Conservation (phyloP, 176 grass and related monocot genomes). For the Aegilops bicornis region DNA sequence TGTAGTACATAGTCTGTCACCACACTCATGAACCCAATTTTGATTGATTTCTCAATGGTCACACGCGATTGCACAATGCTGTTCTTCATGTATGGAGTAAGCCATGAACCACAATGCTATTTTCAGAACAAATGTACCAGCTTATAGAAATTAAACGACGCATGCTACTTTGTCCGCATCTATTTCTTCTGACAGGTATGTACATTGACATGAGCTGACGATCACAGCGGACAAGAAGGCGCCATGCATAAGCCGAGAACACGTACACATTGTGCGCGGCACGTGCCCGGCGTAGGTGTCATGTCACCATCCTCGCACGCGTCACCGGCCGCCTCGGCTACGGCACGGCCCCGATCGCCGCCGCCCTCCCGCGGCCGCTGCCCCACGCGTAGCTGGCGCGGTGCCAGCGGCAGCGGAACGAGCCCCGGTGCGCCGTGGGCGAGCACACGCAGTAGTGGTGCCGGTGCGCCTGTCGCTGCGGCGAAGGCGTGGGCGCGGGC, state of each 20-base stretch:
- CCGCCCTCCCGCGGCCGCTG: conserved; percentile 6
- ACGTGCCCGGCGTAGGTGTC: background rate
- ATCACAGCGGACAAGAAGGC: background rate
- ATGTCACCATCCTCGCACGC: background rate
- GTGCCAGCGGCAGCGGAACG: conserved; percentile 74
- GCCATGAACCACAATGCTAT: background rate
- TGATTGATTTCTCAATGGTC: background rate
- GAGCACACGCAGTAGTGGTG: conserved; percentile 53
- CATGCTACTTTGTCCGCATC: background rate
- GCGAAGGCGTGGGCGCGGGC: background rate
- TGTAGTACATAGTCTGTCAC: background rate
- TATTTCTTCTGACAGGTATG: background rate
- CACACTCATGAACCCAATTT: conserved; percentile 2
- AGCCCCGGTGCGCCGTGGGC: conserved; percentile 59
- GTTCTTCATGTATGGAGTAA: conserved; percentile 8
- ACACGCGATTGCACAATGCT: conserved; percentile 19
- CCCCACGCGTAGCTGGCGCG: conserved; percentile 42
- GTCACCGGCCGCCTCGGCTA: background rate
- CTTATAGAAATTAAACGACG: background rate
- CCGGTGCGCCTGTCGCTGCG: background rate
- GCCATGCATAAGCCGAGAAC: background rate
- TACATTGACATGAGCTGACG: background rate
- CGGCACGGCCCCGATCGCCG: background rate
- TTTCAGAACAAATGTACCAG: conserved; percentile 2
- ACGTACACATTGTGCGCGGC: background rate